Evolutionary conservation across 106 monocot species (phyloP).

Genomic region (Allium sativum): DNA sequence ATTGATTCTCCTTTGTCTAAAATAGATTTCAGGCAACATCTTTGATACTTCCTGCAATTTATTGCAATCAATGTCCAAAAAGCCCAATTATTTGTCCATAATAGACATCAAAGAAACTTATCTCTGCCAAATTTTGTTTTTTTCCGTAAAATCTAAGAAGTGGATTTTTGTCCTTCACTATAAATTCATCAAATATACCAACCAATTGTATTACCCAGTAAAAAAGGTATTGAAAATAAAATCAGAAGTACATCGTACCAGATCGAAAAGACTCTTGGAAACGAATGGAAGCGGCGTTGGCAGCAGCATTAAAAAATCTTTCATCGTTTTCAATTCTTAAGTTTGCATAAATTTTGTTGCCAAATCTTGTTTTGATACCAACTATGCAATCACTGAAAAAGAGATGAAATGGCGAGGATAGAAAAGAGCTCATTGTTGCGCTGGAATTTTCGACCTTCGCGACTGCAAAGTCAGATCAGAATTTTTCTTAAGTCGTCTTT

Average conservation of each 20-base stretch:
- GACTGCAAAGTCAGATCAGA: too few species aligned
- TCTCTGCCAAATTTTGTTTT: too few species aligned
- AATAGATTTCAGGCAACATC: too few species aligned
- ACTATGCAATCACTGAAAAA: not conserved
- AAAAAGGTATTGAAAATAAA: not conserved
- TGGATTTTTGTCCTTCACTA: too few species aligned
- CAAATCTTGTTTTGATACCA: not conserved
- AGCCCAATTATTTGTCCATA: not conserved
- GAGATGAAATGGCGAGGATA: not conserved
- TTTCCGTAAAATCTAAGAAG: too few species aligned
- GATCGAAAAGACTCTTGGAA: conserved; percentile 59
- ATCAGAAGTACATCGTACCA: conserved; percentile 16
- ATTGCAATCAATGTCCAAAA: not conserved
- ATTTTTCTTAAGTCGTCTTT: too few species aligned
- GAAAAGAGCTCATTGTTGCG: not conserved
- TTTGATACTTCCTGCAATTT: too few species aligned
- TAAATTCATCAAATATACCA: not conserved
- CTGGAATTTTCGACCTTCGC: not conserved
- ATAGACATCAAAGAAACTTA: not conserved
- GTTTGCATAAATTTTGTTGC: not conserved
- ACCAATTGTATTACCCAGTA: not conserved
- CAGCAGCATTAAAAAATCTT: conserved; percentile 24
- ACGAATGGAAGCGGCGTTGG: conserved; percentile 49
- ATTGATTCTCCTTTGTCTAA: too few species aligned
- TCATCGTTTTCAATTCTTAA: conserved; percentile 3